These are phyloP conservation scores for Magnaporthiopsis incrustans DNA, from an alignment of 2,329 filamentous ascomycete species.

Conservation along the genomic window DNA sequence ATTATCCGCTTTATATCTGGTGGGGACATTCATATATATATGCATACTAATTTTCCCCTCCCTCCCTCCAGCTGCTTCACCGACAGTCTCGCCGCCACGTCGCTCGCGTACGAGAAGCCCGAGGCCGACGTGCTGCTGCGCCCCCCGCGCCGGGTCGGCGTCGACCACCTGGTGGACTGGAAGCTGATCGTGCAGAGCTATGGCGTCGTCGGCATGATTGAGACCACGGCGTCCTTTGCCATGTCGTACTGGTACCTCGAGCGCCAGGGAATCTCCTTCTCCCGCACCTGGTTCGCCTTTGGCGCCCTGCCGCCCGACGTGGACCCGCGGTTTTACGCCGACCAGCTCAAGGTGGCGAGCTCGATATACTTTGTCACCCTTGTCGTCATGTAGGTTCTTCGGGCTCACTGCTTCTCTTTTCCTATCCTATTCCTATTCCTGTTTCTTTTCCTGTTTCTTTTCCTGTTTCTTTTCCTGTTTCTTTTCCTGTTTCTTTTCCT, in stretches of 20 bases:
- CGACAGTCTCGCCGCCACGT: constrained; percentile 65
- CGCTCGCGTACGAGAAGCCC: constrained; percentile 67
- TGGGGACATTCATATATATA: no score
- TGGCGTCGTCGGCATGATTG: constrained; percentile 57
- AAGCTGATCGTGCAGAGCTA: constrained; percentile 67
- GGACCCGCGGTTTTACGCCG: constrained; percentile 44
- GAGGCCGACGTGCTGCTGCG: constrained; percentile 68
- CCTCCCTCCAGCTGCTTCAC: constrained; percentile 51
- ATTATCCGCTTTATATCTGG: no score
- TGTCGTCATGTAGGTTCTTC: constrained; percentile 57
- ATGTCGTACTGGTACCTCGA: constrained; percentile 62
- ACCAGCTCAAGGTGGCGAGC: constrained; percentile 54
- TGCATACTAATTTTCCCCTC: no score
- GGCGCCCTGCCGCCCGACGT: constrained; percentile 42
- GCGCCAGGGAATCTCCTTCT: constrained; percentile 57
- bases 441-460: neutral
- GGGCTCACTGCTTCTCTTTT: no score
- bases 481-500: neutral
- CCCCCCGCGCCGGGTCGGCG: constrained; percentile 58
- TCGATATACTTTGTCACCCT: constrained; percentile 75
- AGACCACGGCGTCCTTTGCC: constrained; percentile 51
- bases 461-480: neutral
- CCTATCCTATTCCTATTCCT: neutral
- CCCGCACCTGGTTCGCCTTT: constrained; percentile 59
- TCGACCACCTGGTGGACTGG: constrained; percentile 66